phyloP scores from a whole-genome alignment of 2,329 filamentous ascomycete species.

The Lithohypha guttulata region DNA sequence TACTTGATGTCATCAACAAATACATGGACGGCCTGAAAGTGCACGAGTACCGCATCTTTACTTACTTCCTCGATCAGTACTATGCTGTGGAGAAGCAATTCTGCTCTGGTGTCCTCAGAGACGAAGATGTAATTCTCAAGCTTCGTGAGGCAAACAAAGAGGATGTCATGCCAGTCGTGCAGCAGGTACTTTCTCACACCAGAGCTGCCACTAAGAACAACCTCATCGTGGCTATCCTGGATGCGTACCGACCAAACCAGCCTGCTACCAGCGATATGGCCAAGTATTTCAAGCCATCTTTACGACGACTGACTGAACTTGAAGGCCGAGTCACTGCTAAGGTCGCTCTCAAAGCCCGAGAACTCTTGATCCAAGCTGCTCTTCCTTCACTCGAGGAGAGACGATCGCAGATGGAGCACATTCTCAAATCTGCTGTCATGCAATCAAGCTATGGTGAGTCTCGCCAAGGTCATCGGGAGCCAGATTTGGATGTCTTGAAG shows the following conservation, averaged over 20 bases:
- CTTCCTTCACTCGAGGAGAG: constrained; percentile 93
- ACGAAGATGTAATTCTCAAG: constrained; percentile 86
- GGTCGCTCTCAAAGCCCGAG: constrained; percentile 92
- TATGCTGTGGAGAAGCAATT: constrained; percentile 77
- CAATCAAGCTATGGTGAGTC: constrained; percentile 97
- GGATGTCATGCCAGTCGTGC: constrained; percentile 71
- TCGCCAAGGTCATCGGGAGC: constrained; percentile 91
- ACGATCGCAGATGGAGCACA: constrained; percentile 95
- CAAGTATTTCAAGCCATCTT: constrained; percentile 72
- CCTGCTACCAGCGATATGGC: constrained; percentile 77
- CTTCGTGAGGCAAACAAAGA: constrained; percentile 96
- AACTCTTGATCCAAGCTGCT: constrained; percentile 94
- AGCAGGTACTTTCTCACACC: constrained; percentile 87
- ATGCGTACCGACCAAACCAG: constrained; percentile 91
- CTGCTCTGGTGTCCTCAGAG: constrained; percentile 69
- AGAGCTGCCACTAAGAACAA: constrained; percentile 90
- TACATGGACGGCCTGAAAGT: constrained; percentile 83
- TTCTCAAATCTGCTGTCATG: constrained; percentile 85
- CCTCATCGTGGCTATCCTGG: constrained; percentile 78
- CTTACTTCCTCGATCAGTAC: constrained; percentile 68
- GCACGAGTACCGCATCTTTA: constrained; percentile 77
- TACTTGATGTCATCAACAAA: constrained; percentile 64
- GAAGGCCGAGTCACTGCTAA: constrained; percentile 80
- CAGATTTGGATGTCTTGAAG: constrained; percentile 81
- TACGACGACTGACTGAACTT: constrained; percentile 81